These are phyloP conservation scores for Amphirosellinia nigrospora DNA, from an alignment of 495 filamentous ascomycete species.

Conservation along the genomic window DNA sequence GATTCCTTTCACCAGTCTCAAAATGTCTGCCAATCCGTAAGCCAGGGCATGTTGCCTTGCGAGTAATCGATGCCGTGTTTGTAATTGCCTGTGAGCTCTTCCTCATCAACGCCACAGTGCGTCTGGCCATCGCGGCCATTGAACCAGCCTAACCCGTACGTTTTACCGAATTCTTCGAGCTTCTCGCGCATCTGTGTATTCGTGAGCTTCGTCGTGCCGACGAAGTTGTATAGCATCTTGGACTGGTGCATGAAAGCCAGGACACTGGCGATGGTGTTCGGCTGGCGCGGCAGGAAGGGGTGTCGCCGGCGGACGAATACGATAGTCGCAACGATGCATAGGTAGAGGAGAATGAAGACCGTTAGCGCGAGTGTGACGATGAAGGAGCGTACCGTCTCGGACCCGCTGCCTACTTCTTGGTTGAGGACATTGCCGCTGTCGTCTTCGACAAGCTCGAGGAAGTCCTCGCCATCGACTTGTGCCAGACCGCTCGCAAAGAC, in stretches of 20 bases:
- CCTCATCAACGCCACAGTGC: constrained; percentile 75
- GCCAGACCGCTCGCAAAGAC: constrained; percentile 68
- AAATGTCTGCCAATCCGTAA: constrained; percentile 26
- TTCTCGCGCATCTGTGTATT: constrained; percentile 61
- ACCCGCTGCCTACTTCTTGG: constrained; percentile 53
- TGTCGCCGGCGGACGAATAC: constrained; percentile 63
- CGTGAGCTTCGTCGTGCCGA: constrained; percentile 65
- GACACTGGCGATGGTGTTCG: constrained; percentile 73
- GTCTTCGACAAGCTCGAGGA: constrained; percentile 42
- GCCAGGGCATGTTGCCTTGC: constrained; percentile 52
- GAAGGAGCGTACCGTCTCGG: constrained; percentile 67
- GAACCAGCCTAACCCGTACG: constrained; percentile 77
- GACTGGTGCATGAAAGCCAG: constrained; percentile 75
- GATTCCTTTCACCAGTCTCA: not conserved
- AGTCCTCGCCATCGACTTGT: constrained; percentile 62
- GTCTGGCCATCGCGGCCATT: constrained; percentile 65
- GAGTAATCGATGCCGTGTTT: constrained; percentile 60
- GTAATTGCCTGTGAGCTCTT: constrained; percentile 66
- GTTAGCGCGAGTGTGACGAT: constrained; percentile 63
- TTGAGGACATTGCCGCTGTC: constrained; percentile 29
- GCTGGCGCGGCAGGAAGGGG: constrained; percentile 73
- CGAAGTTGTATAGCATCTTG: constrained; percentile 76
- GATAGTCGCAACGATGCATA: constrained; percentile 56
- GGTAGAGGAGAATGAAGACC: constrained; percentile 62
- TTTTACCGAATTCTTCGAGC: constrained; percentile 62